A percentile compares a stretch with the other conserved stretches of the same genome.
Conservation (phyloP, 495 filamentous ascomycete species). For the Cudoniella acicularis region DNA sequence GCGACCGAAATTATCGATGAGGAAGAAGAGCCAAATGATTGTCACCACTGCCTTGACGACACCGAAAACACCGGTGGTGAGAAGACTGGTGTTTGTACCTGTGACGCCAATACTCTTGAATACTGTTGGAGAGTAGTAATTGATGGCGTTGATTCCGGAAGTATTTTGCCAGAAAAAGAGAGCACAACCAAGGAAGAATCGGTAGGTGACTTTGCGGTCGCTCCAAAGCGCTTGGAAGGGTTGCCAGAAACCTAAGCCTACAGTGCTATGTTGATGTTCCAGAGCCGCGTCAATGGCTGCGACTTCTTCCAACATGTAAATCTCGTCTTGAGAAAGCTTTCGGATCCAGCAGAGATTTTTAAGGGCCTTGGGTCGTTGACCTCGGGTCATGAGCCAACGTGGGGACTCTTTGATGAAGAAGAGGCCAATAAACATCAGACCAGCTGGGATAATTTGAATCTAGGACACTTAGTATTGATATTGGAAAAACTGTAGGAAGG, state of each 20-base stretch:
- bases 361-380: slow-evolving; percentile 50
- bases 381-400: slow-evolving; percentile 56
- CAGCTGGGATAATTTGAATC: slow-evolving; percentile 55
- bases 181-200: slow-evolving; percentile 54
- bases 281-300: slow-evolving; percentile 55
- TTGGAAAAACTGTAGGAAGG: too few species aligned
- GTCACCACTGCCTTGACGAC: slow-evolving; percentile 57
- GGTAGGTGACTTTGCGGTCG: neutral
- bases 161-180: slow-evolving; percentile 61
- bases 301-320: slow-evolving; percentile 66
- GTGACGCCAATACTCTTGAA: slow-evolving; percentile 56
- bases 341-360: slow-evolving; percentile 62
- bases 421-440: slow-evolving; percentile 42
- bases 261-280: slow-evolving; percentile 49
- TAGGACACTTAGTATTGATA: too few species aligned
- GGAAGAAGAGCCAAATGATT: slow-evolving; percentile 50
- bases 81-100: slow-evolving; percentile 36
- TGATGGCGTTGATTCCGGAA: slow-evolving; percentile 64
- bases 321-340: slow-evolving; percentile 51
- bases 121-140: slow-evolving; percentile 61
- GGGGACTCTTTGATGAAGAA: slow-evolving; percentile 53
- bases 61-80: slow-evolving; percentile 5
- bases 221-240: slow-evolving; percentile 37
- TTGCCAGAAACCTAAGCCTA: slow-evolving; percentile 64
- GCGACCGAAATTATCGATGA: slow-evolving; percentile 53